Base-by-base conservation (phyloP, 1,139 yeast genomes). In the Debaryomyces psychrophilus region DNA sequence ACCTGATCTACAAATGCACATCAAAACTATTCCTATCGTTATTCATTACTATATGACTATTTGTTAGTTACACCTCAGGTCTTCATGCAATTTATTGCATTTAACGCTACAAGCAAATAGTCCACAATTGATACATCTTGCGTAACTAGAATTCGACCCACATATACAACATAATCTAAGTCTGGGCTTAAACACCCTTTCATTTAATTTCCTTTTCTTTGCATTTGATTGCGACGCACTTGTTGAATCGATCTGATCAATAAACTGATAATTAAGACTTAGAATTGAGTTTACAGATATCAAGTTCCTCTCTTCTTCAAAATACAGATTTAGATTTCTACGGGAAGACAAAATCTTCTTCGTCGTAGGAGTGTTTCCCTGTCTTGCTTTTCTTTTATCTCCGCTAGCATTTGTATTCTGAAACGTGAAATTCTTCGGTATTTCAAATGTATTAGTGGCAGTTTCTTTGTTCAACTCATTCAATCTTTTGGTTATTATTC, bases 241-340 rank as follows among this genome's bases (percentile, higher is more conserved):
- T 5, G 48, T 38, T 11, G 56, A 50, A 52, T 60, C 68, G 33
- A 59, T 58, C 44, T 62, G 73, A 45, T 73, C 79, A 33, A 74
- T 65, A 52, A 74, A 75, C 49, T 71, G 76, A 55, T 62, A 74
- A 53, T 71, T 73, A 36, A 69, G 63, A 34, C 66, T 65, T 44
- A 75, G 63, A 23, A 75, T 74, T 34, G 76, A 62, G 52, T 75
- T 75, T 34, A 74, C 64, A 11, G 76, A 65, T 18, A 75, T 70
- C 53, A 73, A 62, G 54, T 75, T 73, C 36, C 77, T 60, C 48
- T 75, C 80, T 53, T 75, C 79, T 57, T 75, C 80, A 49, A 73
- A 74, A 52, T 74, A 74, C 67, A 68, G 72, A 47, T 71, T 73
- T 56, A 75, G 65, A 55, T 74, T 75, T 44, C 80, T 63, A 41